These are phyloP conservation scores for Skeletonema tropicum DNA, from an alignment of 108 stramenopile genomes.

Conservation along the genomic window DNA sequence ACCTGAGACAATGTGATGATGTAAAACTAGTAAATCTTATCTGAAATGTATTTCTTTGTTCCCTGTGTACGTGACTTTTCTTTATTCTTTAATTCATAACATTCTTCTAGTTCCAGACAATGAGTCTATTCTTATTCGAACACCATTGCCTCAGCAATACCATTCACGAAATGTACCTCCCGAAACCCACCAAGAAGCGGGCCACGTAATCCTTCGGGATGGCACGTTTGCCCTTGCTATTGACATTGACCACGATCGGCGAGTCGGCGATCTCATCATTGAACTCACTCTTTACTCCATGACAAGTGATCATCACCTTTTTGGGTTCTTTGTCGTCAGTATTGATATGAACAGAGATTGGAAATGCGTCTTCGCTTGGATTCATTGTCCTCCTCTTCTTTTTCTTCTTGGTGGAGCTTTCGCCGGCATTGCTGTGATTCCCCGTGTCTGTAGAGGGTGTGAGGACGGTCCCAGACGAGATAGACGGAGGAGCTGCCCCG, in stretches of 20 bases:
- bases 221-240: constrained; percentile 3
- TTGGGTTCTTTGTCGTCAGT: neutral
- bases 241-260: neutral
- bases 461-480: too few relatives aligned
- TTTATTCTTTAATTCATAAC: too few relatives aligned
- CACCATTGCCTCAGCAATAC: too few relatives aligned
- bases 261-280: neutral
- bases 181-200: constrained; percentile 20
- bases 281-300: neutral
- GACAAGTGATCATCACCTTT: too few relatives aligned
- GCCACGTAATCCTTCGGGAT: neutral
- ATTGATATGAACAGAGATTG: constrained; percentile 10
- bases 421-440: too few relatives aligned
- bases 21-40: neutral
- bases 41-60: neutral
- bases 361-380: constrained; percentile 6
- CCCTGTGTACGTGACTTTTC: neutral
- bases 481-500: too few relatives aligned
- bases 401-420: neutral
- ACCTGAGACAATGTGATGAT: neutral
- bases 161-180: constrained; percentile 15
- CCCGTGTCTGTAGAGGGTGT: too few relatives aligned
- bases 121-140: too few relatives aligned
- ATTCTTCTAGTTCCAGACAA: too few relatives aligned
- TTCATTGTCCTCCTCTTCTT: neutral